Evolutionary conservation across 2,329 filamentous ascomycete genomes (phyloP).

Genomic region (Pestalotiopsis sp.): DNA sequence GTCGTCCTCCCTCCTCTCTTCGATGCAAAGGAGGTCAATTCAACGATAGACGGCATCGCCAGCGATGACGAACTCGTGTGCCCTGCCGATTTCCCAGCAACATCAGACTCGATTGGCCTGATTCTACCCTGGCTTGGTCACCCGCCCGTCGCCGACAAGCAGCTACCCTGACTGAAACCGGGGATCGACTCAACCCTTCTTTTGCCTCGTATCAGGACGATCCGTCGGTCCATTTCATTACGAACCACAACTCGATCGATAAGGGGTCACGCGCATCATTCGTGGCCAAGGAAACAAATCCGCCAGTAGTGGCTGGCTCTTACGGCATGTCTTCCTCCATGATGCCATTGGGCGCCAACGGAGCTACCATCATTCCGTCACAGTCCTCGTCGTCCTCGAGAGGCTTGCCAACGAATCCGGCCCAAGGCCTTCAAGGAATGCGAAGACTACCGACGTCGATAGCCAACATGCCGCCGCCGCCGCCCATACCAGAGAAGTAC

Average conservation of each 20-base stretch:
- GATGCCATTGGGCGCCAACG: conserved; percentile 32
- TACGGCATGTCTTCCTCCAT: conserved; percentile 14
- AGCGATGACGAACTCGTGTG: conserved; percentile 14
- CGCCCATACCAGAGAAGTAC: conserved; percentile 53
- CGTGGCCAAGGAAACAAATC: neutral
- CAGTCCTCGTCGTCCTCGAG: conserved; percentile 29
- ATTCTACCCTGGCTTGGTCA: conserved; percentile 13
- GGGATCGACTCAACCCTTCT: conserved; percentile 13
- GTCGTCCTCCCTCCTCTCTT: neutral
- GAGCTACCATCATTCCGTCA: conserved; percentile 28
- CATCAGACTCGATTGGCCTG: conserved; percentile 13
- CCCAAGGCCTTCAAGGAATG: conserved; percentile 29
- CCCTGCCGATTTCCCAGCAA: conserved; percentile 10
- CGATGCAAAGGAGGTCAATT: neutral
- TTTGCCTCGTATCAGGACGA: conserved; percentile 9
- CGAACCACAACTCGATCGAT: neutral
- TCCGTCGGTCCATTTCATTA: conserved; percentile 6
- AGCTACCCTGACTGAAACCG: conserved; percentile 15
- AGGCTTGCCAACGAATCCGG: conserved; percentile 28
- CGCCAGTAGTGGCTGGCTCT: conserved; percentile 7
- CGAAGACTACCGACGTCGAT: conserved; percentile 27
- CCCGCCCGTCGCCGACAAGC: conserved; percentile 9
- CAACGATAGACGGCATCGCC: neutral
- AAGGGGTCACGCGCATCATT: neutral
- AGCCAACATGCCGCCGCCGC: conserved; percentile 39